phyloP scores from a whole-genome alignment of 169 alveolate genomes.

The Miamiensis avidus region DNA sequence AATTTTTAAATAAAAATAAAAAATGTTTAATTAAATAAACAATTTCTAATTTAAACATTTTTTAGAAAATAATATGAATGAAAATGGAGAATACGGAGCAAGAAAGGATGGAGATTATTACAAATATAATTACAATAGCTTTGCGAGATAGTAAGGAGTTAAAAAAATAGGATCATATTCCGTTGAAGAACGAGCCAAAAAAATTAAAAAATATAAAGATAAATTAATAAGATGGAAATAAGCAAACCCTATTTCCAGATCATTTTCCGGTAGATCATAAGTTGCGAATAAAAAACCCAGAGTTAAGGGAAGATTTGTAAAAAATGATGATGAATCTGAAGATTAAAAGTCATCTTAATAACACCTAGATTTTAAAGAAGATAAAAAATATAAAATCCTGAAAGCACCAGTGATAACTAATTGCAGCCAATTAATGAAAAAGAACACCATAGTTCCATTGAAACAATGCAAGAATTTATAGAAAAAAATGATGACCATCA shows the following conservation, averaged over 20 bases:
- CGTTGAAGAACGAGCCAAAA: constrained; percentile 10
- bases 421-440: neutral
- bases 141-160: neutral
- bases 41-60: too few species aligned
- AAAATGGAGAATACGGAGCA: too few species aligned
- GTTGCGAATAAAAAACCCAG: constrained; percentile 22
- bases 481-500: too few species aligned
- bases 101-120: neutral
- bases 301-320: constrained; percentile 25
- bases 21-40: too few species aligned
- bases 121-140: neutral
- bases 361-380: too few species aligned
- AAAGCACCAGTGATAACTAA: neutral
- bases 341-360: neutral
- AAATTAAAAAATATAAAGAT: constrained; percentile 18
- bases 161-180: constrained; percentile 15
- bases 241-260: constrained; percentile 1
- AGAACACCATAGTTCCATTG: too few species aligned
- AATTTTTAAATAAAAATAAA: too few species aligned
- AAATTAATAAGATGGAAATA: constrained; percentile 1
- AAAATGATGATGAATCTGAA: neutral
- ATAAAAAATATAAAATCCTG: too few species aligned
- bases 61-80: too few species aligned
- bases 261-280: constrained; percentile 19
- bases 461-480: too few species aligned